These are phyloP conservation scores for Auricularia cornea DNA, from an alignment of 768 basidiomycete species.

Conservation along the genomic window DNA sequence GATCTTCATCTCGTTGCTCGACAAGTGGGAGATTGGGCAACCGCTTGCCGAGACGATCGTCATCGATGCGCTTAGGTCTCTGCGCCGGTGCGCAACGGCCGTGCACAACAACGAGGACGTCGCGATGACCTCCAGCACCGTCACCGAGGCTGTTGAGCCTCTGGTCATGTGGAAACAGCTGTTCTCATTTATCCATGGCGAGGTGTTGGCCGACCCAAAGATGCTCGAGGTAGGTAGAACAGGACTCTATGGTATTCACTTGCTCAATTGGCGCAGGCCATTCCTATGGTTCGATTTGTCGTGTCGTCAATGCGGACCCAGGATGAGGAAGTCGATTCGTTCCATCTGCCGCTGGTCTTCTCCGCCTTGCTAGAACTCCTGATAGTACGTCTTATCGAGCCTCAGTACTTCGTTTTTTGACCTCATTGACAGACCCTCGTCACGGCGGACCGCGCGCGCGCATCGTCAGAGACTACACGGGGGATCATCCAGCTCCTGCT, in stretches of 20 bases:
- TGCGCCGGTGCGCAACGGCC: slow-evolving; percentile 51
- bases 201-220: slow-evolving; percentile 28
- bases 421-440: not conserved
- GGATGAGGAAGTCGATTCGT: slow-evolving; percentile 77
- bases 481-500: slow-evolving; percentile 37
- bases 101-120: slow-evolving; percentile 33
- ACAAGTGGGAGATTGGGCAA: slow-evolving; percentile 94
- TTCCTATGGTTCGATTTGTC: slow-evolving; percentile 63
- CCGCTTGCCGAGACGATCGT: slow-evolving; percentile 69
- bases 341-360: slow-evolving; percentile 78
- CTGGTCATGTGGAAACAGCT: slow-evolving; percentile 78
- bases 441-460: not conserved
- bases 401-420: too few relatives aligned
- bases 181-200: slow-evolving; percentile 45
- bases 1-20: slow-evolving; percentile 87
- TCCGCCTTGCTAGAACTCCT: slow-evolving; percentile 56
- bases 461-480: slow-evolving; percentile 1
- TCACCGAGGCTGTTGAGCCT: slow-evolving; percentile 92
- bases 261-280: slow-evolving; percentile 35
- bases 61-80: slow-evolving; percentile 69
- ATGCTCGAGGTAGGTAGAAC: not conserved
- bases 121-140: slow-evolving; percentile 72
- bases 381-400: slow-evolving; percentile 2
- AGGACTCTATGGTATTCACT: too few relatives aligned
- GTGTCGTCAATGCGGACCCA: slow-evolving; percentile 63